Conservation (phyloP, 805 yeast species). For the Blastobotrys peoriensis region DNA sequence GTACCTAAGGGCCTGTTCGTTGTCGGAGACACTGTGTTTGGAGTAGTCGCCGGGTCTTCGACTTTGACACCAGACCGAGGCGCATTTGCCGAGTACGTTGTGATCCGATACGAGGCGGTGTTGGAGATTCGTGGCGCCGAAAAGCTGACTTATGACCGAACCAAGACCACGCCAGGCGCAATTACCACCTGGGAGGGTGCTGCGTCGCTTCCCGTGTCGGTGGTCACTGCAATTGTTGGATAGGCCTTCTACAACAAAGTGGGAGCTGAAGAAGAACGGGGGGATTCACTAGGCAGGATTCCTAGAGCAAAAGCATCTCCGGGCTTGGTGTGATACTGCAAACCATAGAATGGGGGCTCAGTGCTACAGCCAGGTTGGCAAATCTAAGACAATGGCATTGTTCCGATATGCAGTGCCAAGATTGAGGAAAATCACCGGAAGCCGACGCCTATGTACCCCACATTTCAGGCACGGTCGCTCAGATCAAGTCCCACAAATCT, state of each 20-base stretch:
- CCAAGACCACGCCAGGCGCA: constrained; percentile 34
- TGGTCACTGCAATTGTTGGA: constrained; percentile 39
- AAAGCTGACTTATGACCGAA: constrained; percentile 16
- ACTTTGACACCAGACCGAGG: constrained; percentile 42
- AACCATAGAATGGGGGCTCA: too few relatives aligned
- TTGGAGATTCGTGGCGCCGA: constrained; percentile 27
- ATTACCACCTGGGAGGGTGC: constrained; percentile 59
- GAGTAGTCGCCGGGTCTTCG: constrained; percentile 50
- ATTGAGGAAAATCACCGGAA: too few relatives aligned
- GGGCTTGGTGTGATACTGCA: too few relatives aligned
- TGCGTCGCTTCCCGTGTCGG: constrained; percentile 51
- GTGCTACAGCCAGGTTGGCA: too few relatives aligned
- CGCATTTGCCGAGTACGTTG: constrained; percentile 51
- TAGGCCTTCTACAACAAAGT: not conserved
- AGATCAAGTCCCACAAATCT: too few relatives aligned
- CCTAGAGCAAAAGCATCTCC: too few relatives aligned
- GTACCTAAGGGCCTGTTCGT: constrained; percentile 31
- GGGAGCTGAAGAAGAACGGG: too few relatives aligned
- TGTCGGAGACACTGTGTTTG: constrained; percentile 55
- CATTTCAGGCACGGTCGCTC: too few relatives aligned
- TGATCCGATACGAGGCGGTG: constrained; percentile 31
- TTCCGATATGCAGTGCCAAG: too few relatives aligned
- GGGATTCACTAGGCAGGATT: too few relatives aligned
- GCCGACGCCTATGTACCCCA: too few relatives aligned
- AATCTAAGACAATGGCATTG: too few relatives aligned